These are phyloP conservation scores for Pichia insulana DNA, from an alignment of 805 yeast genomes.

Conservation along the genomic window DNA sequence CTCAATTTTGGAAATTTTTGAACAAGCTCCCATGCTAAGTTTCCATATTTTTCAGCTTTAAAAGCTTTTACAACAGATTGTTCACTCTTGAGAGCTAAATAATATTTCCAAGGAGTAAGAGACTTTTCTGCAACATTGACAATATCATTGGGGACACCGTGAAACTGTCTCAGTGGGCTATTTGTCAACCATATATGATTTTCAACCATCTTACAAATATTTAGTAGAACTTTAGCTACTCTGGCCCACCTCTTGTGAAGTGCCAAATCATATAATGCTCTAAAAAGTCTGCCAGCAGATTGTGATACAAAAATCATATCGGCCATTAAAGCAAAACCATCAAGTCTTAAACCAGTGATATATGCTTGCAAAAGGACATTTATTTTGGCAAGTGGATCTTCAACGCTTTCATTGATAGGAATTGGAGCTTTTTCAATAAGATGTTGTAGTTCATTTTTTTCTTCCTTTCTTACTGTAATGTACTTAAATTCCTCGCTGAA, in stretches of 20 bases:
- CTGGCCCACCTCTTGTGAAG: slow-evolving; percentile 64
- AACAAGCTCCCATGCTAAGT: slow-evolving; percentile 46
- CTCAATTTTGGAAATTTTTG: slow-evolving; percentile 65
- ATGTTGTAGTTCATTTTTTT: slow-evolving; percentile 60
- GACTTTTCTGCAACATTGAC: slow-evolving; percentile 71
- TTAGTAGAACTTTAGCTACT: slow-evolving; percentile 47
- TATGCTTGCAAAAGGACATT: slow-evolving; percentile 77
- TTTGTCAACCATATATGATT: slow-evolving; percentile 74
- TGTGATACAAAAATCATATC: slow-evolving; percentile 93
- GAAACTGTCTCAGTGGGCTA: slow-evolving; percentile 81
- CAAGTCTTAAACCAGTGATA: slow-evolving; percentile 66
- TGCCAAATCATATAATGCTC: slow-evolving; percentile 80
- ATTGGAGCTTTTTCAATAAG: slow-evolving; percentile 72
- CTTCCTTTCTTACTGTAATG: slow-evolving; percentile 82
- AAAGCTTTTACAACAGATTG: slow-evolving; percentile 80
- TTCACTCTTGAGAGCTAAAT: slow-evolving; percentile 52
- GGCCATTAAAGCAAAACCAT: slow-evolving; percentile 84
- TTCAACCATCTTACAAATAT: slow-evolving; percentile 73
- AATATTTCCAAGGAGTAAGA: slow-evolving; percentile 73
- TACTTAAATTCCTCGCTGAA: slow-evolving; percentile 77
- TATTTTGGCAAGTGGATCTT: slow-evolving; percentile 69
- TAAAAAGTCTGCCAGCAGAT: slow-evolving; percentile 78
- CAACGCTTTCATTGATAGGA: slow-evolving; percentile 67
- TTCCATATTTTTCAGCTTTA: slow-evolving; percentile 60
- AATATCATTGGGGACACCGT: slow-evolving; percentile 59